phyloP scores from a whole-genome alignment of 352 stramenopile species.

The Phytopythium vexans region DNA sequence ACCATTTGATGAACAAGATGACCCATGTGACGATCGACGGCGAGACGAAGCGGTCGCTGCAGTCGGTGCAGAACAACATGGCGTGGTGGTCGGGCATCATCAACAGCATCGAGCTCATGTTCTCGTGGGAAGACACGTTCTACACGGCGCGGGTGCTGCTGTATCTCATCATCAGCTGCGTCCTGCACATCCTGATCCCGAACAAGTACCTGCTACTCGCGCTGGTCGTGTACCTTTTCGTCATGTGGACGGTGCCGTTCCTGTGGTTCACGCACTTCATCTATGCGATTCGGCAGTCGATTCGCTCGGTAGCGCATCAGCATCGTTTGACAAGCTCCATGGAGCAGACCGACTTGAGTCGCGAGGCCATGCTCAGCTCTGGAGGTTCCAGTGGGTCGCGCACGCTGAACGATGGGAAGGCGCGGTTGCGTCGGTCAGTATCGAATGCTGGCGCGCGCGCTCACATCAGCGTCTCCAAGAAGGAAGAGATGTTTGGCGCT shows the following conservation, averaged over 20 bases:
- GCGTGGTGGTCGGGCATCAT: conserved; percentile 84
- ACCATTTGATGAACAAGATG: conserved; percentile 89
- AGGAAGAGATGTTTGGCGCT: conserved; percentile 81
- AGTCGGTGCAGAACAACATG: conserved; percentile 89
- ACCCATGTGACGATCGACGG: conserved; percentile 82
- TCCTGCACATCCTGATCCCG: conserved; percentile 80
- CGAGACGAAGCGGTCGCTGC: conserved; percentile 78
- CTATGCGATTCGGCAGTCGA: conserved; percentile 60
- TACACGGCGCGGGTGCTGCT: conserved; percentile 80
- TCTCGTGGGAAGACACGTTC: conserved; percentile 86
- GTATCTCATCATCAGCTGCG: conserved; percentile 80
- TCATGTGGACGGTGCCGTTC: conserved; percentile 80
- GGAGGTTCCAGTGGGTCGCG: conserved; percentile 3
- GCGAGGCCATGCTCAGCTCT: conserved; percentile 30
- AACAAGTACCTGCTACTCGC: conserved; percentile 83
- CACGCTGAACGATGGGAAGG: conserved; percentile 33
- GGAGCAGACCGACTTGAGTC: conserved; percentile 53
- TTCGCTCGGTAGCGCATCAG: conserved; percentile 71
- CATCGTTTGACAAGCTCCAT: conserved; percentile 64
- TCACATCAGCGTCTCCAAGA: conserved; percentile 77
- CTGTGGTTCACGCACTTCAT: conserved; percentile 65
- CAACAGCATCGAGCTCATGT: conserved; percentile 84
- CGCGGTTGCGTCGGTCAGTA: conserved; percentile 42
- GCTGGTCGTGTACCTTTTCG: conserved; percentile 76
- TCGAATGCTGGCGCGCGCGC: conserved; percentile 61